Evolutionary conservation across 345 rosid genomes (phyloP).

Genomic region (Acer saccharum): DNA sequence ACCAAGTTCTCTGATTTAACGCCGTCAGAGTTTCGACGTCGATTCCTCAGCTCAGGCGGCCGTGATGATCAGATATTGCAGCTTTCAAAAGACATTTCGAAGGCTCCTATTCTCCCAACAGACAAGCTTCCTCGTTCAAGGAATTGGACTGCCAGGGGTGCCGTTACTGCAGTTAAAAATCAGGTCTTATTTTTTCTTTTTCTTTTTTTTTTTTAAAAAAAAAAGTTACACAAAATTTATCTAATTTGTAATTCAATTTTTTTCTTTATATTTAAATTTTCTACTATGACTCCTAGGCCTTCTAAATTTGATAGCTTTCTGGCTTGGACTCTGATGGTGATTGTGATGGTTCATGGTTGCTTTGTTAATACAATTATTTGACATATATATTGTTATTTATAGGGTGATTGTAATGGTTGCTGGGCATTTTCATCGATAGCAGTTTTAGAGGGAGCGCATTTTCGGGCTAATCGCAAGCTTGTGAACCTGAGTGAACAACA

Average conservation of each 20-base stretch:
- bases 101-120: constrained; percentile 85
- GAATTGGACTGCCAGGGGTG: constrained; percentile 92
- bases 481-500: constrained; percentile 96
- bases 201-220: too few species aligned
- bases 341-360: too few species aligned
- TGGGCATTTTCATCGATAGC: constrained; percentile 93
- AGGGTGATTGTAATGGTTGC: constrained; percentile 67
- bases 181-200: background rate
- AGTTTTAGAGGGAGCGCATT: constrained; percentile 92
- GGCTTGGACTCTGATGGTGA: too few species aligned
- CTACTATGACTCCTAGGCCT: too few species aligned
- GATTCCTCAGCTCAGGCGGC: constrained; percentile 57
- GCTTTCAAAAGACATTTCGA: constrained; percentile 62
- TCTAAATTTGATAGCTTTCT: too few species aligned
- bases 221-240: too few species aligned
- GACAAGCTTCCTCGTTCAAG: constrained; percentile 58
- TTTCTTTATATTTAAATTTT: too few species aligned
- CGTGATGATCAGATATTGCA: constrained; percentile 26
- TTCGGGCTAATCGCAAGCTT: constrained; percentile 77
- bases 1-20: constrained; percentile 94
- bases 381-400: too few species aligned
- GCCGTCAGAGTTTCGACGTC: constrained; percentile 66
- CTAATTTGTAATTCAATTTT: too few species aligned
- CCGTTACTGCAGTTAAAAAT: constrained; percentile 56
- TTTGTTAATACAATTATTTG: too few species aligned